Conservation (phyloP, 495 filamentous ascomycete species). For the Lindgomyces ingoldianus region DNA sequence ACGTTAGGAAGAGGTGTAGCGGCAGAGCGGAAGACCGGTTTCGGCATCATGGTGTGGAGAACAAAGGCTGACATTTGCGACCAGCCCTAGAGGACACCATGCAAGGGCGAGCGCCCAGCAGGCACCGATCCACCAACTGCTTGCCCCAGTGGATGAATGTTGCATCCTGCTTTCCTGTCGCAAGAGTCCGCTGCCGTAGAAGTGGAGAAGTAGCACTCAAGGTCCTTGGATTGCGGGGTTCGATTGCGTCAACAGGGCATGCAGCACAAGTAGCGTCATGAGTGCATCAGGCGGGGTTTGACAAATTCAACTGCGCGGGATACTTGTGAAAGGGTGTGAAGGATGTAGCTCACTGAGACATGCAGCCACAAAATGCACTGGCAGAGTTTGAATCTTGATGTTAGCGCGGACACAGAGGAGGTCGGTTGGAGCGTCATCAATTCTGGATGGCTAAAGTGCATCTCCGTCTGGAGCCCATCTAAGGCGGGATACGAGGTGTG, state of each 20-base stretch:
- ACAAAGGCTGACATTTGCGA: slow-evolving; percentile 4
- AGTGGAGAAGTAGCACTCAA: background rate
- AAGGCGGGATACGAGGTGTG: background rate
- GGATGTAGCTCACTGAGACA: too few species aligned
- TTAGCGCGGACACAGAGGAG: too few species aligned
- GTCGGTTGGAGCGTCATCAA: too few species aligned
- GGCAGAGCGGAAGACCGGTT: slow-evolving; percentile 4
- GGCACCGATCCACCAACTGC: background rate
- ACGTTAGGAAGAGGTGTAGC: slow-evolving; percentile 15
- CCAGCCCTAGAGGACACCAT: background rate
- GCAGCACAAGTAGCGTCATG: slow-evolving; percentile 29
- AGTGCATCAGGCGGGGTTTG: slow-evolving; percentile 1
- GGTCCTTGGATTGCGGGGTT: slow-evolving; percentile 20
- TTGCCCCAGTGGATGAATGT: background rate
- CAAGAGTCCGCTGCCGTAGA: too few species aligned
- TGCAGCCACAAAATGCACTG: too few species aligned
- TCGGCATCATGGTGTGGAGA: slow-evolving; percentile 1
- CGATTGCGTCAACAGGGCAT: slow-evolving; percentile 6
- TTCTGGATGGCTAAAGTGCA: too few species aligned
- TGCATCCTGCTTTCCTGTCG: background rate
- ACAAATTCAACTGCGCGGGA: slow-evolving; percentile 23
- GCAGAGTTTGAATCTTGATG: too few species aligned
- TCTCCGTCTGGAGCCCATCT: too few species aligned
- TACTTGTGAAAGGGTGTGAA: too few species aligned
- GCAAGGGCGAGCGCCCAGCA: slow-evolving; percentile 12